phyloP scores from a whole-genome alignment of 108 stramenopile species.

The Nitzschia sp. region DNA sequence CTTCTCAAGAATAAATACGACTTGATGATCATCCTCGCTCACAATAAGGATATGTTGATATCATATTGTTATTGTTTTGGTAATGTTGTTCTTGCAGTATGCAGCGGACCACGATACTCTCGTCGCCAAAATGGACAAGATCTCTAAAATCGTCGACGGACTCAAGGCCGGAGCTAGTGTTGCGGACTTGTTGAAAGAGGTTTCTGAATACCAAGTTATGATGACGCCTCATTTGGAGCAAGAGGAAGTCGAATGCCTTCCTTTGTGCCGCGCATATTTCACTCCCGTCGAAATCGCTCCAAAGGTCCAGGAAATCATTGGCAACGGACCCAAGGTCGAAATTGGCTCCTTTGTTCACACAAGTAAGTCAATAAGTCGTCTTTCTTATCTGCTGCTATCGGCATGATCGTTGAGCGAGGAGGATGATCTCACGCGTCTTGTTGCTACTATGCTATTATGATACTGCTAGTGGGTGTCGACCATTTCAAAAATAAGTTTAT shows the following conservation, averaged over 20 bases:
- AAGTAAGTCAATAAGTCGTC: constrained; percentile 4
- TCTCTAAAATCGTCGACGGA: constrained; percentile 21
- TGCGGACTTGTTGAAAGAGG: constrained; percentile 8
- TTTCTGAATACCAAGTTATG: constrained; percentile 23
- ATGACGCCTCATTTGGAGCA: constrained; percentile 46
- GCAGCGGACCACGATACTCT: constrained; percentile 39
- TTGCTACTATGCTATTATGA: too few relatives aligned
- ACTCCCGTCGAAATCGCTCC: constrained; percentile 28
- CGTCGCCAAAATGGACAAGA: constrained; percentile 25
- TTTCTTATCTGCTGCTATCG: too few relatives aligned
- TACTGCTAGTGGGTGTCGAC: constrained; percentile 29
- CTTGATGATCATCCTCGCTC: not conserved
- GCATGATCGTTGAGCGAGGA: too few relatives aligned
- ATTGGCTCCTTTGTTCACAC: constrained; percentile 22
- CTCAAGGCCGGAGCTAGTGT: constrained; percentile 30
- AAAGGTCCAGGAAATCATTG: constrained; percentile 16
- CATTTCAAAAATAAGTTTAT: constrained; percentile 37
- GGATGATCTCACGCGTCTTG: too few relatives aligned
- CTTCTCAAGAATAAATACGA: too few relatives aligned
- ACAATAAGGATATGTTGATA: not conserved
- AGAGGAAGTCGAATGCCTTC: constrained; percentile 41
- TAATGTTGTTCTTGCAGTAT: too few relatives aligned
- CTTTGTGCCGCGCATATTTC: constrained; percentile 47
- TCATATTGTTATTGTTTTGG: too few relatives aligned
- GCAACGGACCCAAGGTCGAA: constrained; percentile 5